Evolutionary conservation across 140 eudicot species (phyloP), one percentile per base, ranked within the genome.

Genomic region (Stevia rebaudiana): DNA sequence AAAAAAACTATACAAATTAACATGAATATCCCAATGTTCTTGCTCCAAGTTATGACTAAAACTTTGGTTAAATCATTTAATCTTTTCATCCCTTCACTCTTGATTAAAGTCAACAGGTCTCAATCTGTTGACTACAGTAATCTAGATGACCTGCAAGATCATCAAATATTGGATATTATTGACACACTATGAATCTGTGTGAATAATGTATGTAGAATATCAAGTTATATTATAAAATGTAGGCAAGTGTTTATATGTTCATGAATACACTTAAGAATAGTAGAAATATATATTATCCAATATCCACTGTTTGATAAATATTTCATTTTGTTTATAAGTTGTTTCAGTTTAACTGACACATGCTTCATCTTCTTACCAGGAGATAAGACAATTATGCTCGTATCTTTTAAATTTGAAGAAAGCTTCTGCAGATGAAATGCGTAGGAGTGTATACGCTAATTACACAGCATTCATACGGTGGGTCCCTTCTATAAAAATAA

Each of bases 371-470:
- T 18, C 35, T 74, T 59, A 50, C 50, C 94, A 88, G 99, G 99
- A 94, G 73, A 94, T 94, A 65, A 88, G 95, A 67, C 97, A 94
- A 46, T 78, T 94, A 79, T 85, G 95, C 75, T 79, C 99, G 7
- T 72, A 94, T 79, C 95, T 94, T 63, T 42, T 94, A 88, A 97
- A 94, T 71, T 69, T 94, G 70, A 94, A 94, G 88, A 83, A 69
- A 76, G 97, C 94, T 60, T 94, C 99, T 65, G 99, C 99, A 40
- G 99, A 94, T 73, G 99, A 94, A 85, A 94, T 94, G 99, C 90
- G 97, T 25, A 78, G 95, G 76, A 94, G 99, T 82, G 99, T 94
- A 59, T 94, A 85, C 54, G 99, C 99, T 66, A 94, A 94, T 61
- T 94, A 94, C 73, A 76, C 97, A 62, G 94, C 99, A 12, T 94